Conservation (phyloP, 2,329 filamentous ascomycete genomes). For the Bipolaris zeicola region DNA sequence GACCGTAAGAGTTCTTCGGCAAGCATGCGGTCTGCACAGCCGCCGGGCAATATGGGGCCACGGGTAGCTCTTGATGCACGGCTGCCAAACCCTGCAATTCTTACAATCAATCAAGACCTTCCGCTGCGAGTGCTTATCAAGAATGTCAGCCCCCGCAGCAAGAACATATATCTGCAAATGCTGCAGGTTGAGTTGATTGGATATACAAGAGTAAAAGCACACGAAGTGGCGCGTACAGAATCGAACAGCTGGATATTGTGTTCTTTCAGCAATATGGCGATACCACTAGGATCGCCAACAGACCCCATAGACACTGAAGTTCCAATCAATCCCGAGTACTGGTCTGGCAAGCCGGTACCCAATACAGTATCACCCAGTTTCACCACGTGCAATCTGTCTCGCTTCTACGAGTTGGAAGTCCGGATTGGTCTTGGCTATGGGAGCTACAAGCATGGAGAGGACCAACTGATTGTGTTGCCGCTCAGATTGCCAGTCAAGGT, state of each 20-base stretch:
- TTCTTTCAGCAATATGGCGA: constrained; percentile 71
- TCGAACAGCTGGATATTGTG: constrained; percentile 75
- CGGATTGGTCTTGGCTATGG: constrained; percentile 79
- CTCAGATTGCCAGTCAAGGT: constrained; percentile 80
- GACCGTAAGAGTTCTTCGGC: constrained; percentile 45
- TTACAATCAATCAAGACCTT: constrained; percentile 86
- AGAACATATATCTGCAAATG: constrained; percentile 75
- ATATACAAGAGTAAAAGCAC: constrained; percentile 77
- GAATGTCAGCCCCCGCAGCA: constrained; percentile 71
- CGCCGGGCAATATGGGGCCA: constrained; percentile 36
- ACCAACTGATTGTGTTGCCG: constrained; percentile 79
- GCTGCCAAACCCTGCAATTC: constrained; percentile 81
- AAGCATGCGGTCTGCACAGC: constrained; percentile 21
- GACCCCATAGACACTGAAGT: constrained; percentile 70
- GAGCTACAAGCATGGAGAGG: constrained; percentile 58
- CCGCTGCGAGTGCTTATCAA: constrained; percentile 81
- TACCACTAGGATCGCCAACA: constrained; percentile 66
- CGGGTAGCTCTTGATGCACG: constrained; percentile 80
- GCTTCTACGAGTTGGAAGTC: constrained; percentile 83
- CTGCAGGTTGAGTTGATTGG: constrained; percentile 83
- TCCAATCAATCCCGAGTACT: constrained; percentile 71
- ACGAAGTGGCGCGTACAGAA: constrained; percentile 74
- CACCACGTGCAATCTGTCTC: constrained; percentile 82
- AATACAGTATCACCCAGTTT: constrained; percentile 89
- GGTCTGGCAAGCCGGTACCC: constrained; percentile 74